phyloP scores from a whole-genome alignment of 768 basidiomycete species.

The Bullera alba region DNA sequence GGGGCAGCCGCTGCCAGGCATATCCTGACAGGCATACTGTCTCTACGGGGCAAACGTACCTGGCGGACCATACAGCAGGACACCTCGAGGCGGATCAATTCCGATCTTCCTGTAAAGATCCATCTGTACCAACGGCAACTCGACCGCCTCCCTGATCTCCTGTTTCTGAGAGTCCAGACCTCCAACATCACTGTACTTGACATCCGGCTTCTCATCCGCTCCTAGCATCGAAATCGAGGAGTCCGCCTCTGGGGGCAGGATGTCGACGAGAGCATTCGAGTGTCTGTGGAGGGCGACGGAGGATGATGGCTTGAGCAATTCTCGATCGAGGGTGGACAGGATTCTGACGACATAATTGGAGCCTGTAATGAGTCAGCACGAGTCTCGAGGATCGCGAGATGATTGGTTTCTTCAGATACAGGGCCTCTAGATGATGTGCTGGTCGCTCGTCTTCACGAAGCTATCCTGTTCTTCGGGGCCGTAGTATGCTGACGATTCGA shows the following conservation, averaged over 20 bases:
- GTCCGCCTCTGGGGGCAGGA: slow-evolving; percentile 96
- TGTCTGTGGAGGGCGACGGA: slow-evolving; percentile 98
- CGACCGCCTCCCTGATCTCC: slow-evolving; percentile 96
- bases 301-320: slow-evolving; percentile 91
- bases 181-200: slow-evolving; percentile 87
- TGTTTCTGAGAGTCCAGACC: slow-evolving; percentile 98
- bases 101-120: slow-evolving; percentile 99
- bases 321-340: slow-evolving; percentile 90
- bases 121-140: slow-evolving; percentile 69
- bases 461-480: no score
- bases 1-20: not conserved
- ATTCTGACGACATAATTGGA: slow-evolving; percentile 98
- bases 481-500: no score
- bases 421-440: no score
- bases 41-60: slow-evolving; percentile 51
- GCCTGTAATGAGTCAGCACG: no score
- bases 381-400: not conserved
- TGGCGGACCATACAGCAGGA: slow-evolving; percentile 92
- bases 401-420: not conserved
- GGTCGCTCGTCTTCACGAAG: no score
- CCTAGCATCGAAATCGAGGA: slow-evolving; percentile 93
- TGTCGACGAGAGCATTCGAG: slow-evolving; percentile 96
- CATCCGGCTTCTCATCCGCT: slow-evolving; percentile 89
- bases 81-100: slow-evolving; percentile 96
- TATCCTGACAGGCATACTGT: not conserved